Conservation (phyloP, 2,329 filamentous ascomycete species). For the Colletotrichum nymphaeae region DNA sequence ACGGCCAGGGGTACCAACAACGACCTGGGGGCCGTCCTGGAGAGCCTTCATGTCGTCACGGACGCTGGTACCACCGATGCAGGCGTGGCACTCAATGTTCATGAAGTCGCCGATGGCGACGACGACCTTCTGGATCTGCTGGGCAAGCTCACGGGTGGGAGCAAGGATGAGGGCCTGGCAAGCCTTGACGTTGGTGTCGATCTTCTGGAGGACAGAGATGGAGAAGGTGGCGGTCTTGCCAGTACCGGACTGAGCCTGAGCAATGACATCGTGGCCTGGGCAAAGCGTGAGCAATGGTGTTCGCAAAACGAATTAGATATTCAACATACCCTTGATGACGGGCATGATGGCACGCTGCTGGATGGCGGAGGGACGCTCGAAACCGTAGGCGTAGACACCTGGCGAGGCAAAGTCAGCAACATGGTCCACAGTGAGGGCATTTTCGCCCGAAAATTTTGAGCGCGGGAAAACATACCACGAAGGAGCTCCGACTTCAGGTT, state of each 20-base stretch:
- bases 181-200: constrained; percentile 93
- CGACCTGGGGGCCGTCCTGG: constrained; percentile 94
- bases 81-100: constrained; percentile 98
- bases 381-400: constrained; percentile 99
- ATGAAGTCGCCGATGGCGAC: constrained; percentile 99
- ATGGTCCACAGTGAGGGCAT: constrained; percentile 12
- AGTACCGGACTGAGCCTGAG: constrained; percentile 99
- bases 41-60: constrained; percentile 99
- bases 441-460: constrained; percentile 30
- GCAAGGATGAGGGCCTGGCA: constrained; percentile 99
- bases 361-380: constrained; percentile 99
- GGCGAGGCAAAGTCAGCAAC: constrained; percentile 31
- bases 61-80: constrained; percentile 98
- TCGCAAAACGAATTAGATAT: neutral
- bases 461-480: constrained; percentile 68
- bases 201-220: constrained; percentile 98
- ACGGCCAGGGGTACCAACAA: constrained; percentile 97
- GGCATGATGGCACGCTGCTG: constrained; percentile 99
- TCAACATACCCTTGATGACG: constrained; percentile 91
- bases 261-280: constrained; percentile 96
- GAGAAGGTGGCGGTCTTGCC: constrained; percentile 99
- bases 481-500: constrained; percentile 96
- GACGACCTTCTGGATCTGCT: constrained; percentile 99
- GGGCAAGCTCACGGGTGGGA: constrained; percentile 96
- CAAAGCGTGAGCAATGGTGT: constrained; percentile 29